Conservation (phyloP, 352 stramenopile genomes). For the Globisporangium nunn region DNA sequence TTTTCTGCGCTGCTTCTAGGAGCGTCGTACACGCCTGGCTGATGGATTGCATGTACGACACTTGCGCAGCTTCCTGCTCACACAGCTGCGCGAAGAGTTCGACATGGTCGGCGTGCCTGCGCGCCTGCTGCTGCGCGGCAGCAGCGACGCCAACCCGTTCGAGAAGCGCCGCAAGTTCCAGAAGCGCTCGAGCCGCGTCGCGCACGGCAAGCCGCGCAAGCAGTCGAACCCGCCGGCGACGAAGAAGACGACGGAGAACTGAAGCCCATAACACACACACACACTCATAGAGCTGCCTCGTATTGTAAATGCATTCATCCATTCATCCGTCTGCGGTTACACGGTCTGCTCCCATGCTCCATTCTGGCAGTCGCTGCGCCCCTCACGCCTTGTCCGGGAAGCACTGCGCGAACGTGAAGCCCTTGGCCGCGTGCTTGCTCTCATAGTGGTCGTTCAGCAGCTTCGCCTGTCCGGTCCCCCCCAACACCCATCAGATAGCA, state of each 20-base stretch:
- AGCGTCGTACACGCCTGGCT: no score
- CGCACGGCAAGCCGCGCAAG: conserved; percentile 47
- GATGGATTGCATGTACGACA: no score
- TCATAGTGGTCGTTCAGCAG: conserved; percentile 77
- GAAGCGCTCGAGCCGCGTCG: conserved; percentile 59
- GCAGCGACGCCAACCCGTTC: conserved; percentile 71
- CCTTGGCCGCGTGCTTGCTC: conserved; percentile 74
- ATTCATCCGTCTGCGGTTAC: neutral
- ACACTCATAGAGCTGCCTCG: neutral
- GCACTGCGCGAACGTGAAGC: conserved; percentile 50
- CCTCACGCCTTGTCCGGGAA: conserved; percentile 9
- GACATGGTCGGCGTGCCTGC: conserved; percentile 78
- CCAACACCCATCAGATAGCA: no score
- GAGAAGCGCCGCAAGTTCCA: conserved; percentile 81
- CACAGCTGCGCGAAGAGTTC: conserved; percentile 76
- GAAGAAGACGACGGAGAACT: neutral
- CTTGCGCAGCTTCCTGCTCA: conserved; percentile 47
- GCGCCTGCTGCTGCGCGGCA: conserved; percentile 67
- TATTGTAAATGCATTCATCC: neutral
- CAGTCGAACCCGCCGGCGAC: conserved; percentile 3
- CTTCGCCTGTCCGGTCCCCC: conserved; percentile 22
- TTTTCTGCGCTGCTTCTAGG: no score
- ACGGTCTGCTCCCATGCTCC: no score
- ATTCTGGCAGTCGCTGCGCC: neutral
- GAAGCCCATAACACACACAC: neutral